Base-by-base conservation (phyloP, 805 yeast species). In the Hanseniaspora hatyaiensis region DNA sequence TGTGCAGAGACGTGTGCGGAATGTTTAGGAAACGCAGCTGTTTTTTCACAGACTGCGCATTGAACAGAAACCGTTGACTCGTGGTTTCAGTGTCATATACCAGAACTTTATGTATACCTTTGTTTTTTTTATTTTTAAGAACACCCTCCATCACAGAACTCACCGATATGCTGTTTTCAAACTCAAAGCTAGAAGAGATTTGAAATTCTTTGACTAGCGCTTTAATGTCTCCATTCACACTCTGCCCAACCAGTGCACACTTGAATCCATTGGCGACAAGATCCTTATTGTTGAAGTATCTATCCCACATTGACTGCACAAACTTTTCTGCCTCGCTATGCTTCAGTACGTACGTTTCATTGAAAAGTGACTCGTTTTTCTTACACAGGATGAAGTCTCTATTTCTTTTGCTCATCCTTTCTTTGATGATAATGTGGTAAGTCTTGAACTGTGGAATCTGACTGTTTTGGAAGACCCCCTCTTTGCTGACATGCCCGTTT, bases 1-100 rank as follows among this genome's bases (percentile, higher is more conserved):
- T 80, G 58, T 80, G 87, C 40, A 80, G 62, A 52, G 66, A 69
- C 0, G 77, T 70, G 55, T 75, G 77, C 1, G 83, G 82, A 5
- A 80, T 67, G 23, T 65, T 63, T 42, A 75, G 61, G 40, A 67
- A 57, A 34, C 72, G 59, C 15, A 79, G 62, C n/a, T 45, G 49
- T 31, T 37, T 45, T n/a, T 45, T 45, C 4, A 45, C 49, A 3
- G 49, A 45, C 5, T 20, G 18, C 3, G 41, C 34, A 26, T 22
- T n/a, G 18, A 40, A 15, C 13, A 45, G 22, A 3, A 45, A 9
- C 0, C 74, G 58, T 18, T 68, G 70, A 13, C 73, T 67, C 37
- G 80, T 57, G 8, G 57, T 59, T 50, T 66, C 65, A 0, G 85
- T 78, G 56, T 80, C 87, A 4, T 68, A 52, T 18, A 48, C 42